A percentile compares a stretch with the other conserved stretches of the same genome.
Conservation (phyloP, 106 monocot species). For the Dendrobium chrysotoxum region DNA sequence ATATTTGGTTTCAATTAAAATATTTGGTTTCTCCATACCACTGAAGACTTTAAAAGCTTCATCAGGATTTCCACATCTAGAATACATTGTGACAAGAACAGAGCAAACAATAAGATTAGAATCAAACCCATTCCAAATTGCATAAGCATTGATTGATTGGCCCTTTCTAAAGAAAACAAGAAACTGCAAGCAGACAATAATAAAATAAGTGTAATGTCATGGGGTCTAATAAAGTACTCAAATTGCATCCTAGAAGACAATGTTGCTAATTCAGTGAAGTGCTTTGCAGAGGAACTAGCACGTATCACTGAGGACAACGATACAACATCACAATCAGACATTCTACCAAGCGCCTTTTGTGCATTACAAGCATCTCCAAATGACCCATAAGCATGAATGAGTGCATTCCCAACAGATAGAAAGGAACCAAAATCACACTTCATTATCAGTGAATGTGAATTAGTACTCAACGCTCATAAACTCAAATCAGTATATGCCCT, state of each 20-base stretch:
- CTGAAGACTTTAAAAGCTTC: constrained; percentile 26
- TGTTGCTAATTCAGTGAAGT: constrained; percentile 18
- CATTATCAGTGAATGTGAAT: constrained; percentile 26
- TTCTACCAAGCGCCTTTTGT: constrained; percentile 19
- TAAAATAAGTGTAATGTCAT: constrained; percentile 38
- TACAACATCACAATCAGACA: constrained; percentile 24
- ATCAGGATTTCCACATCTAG: constrained; percentile 32
- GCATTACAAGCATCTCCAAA: constrained; percentile 11
- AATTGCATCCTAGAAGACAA: constrained; percentile 38
- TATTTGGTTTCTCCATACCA: constrained; percentile 16
- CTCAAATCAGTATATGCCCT: constrained; percentile 26
- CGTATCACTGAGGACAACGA: constrained; percentile 34
- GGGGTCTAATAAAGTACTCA: constrained; percentile 23
- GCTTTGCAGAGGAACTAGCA: constrained; percentile 9
- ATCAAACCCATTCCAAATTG: constrained; percentile 25
- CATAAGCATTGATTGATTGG: constrained; percentile 41
- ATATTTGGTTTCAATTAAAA: not conserved
- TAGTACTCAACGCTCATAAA: not conserved
- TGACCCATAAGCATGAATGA: constrained; percentile 40
- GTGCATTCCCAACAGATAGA: constrained; percentile 35
- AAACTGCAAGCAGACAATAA: constrained; percentile 38
- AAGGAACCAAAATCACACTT: constrained; percentile 9
- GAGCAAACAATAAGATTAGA: constrained; percentile 28
- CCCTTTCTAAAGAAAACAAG: constrained; percentile 42
- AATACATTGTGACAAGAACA: constrained; percentile 35